Evolutionary conservation across 2,329 filamentous ascomycete species (phyloP), one percentile per base, ranked within the genome.

Genomic region (Hypoxylon sp.): DNA sequence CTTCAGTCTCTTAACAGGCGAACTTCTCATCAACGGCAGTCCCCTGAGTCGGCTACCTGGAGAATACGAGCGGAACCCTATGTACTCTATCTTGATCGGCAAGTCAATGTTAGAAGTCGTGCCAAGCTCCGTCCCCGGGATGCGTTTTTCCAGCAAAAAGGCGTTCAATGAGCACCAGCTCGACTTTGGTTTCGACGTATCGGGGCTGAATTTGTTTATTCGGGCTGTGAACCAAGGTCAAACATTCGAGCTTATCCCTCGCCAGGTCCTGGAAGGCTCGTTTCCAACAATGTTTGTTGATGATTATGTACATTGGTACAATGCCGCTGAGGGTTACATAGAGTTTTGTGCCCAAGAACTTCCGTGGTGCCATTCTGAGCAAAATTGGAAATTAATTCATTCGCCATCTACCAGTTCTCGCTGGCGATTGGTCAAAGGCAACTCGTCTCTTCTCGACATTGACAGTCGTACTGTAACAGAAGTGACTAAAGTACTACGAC

Each of bases 1-100:
- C 27, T 84, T 84, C 68, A 87, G 87, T 66, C 53, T 88, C 0
- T 68, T 90, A 1, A 84, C 80, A 0, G 87, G 84, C 0, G 79
- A 84, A 24, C 75, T 91, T 0, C 78, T 88, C 0, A 81, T 89
- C 0, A 80, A 88, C 62, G 87, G 87, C 0, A 46, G 77, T 0
- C 86, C 85, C 0, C 69, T 88, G 0, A 74, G 80, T 3, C 80
- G 83, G 1, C 78, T 89, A 0, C 87, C 87, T 0, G 2, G 10
- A 0, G 66, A 80, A 0, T 89, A 86, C 53, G 78, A 82, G 35
- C 6, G 13, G 0, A 79, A 86, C 56, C 6, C 70, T 0, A 76
- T 75, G 0, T 89, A 86, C 67, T 10, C 11, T 0, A 70, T 72
- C 0, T 72, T 89, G 0, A 88, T 89, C 73, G 81, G 82, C 0